Conservation (phyloP, 768 basidiomycete genomes). For the Termitomyces sp. region DNA sequence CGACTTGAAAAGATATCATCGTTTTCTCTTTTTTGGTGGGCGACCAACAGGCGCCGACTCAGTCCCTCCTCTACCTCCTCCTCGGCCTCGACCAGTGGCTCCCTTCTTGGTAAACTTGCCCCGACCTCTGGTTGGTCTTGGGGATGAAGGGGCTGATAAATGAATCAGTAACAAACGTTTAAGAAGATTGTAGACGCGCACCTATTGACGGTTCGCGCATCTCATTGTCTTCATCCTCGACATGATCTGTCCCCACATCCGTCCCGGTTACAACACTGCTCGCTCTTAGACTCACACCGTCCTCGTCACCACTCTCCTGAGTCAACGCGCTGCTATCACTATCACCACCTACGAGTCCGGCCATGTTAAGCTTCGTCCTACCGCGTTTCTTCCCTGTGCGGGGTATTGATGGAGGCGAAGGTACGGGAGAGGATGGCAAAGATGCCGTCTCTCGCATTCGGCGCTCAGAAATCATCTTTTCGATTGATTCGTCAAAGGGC, state of each 20-base stretch:
- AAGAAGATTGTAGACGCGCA: constrained; percentile 22
- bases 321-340: constrained; percentile 84
- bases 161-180: not conserved
- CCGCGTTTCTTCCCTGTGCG: constrained; percentile 33
- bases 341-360: constrained; percentile 74
- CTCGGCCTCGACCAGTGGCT: constrained; percentile 12
- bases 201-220: constrained; percentile 56
- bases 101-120: constrained; percentile 26
- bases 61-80: constrained; percentile 17
- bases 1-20: constrained; percentile 19
- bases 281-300: constrained; percentile 41
- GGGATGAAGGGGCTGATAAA: constrained; percentile 28
- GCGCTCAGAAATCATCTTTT: constrained; percentile 54
- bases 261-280: constrained; percentile 69
- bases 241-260: constrained; percentile 64
- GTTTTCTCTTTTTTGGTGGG: constrained; percentile 43
- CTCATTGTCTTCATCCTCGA: constrained; percentile 62
- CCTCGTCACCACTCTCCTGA: constrained; percentile 78
- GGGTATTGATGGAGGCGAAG: constrained; percentile 30
- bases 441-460: constrained; percentile 64
- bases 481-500: constrained; percentile 56
- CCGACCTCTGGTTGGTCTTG: constrained; percentile 31
- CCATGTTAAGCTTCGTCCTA: constrained; percentile 55
- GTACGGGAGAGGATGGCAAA: constrained; percentile 52
- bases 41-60: constrained; percentile 25